phyloP scores from a whole-genome alignment of 2,329 filamentous ascomycete genomes.

The Alternaria dauci region DNA sequence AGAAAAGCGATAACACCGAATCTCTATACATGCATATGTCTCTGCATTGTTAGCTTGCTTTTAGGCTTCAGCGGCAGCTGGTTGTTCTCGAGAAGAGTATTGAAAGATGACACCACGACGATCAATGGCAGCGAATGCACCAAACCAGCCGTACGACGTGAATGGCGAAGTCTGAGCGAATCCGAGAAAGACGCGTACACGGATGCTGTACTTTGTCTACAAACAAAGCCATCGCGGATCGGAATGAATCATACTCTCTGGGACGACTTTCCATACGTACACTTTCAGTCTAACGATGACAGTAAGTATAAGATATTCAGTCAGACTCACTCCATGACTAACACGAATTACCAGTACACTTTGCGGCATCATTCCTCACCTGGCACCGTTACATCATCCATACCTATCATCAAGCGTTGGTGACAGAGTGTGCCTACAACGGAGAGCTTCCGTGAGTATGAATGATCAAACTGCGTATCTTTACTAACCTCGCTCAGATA shows the following conservation, averaged over 20 bases:
- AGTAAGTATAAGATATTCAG: background rate
- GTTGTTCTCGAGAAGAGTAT: too few relatives aligned
- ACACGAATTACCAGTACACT: constrained; percentile 32
- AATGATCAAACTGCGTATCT: too few relatives aligned
- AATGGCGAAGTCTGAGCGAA: constrained; percentile 10
- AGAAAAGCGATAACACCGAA: too few relatives aligned
- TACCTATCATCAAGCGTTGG: constrained; percentile 41
- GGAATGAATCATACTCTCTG: constrained; percentile 36
- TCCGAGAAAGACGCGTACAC: constrained; percentile 30
- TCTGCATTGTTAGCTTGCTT: too few relatives aligned
- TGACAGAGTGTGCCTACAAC: constrained; percentile 33
- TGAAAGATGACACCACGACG: too few relatives aligned
- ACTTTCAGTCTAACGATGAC: constrained; percentile 18
- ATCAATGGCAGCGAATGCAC: too few relatives aligned
- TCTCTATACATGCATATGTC: too few relatives aligned
- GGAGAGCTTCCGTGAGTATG: constrained; percentile 11
- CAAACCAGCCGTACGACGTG: background rate
- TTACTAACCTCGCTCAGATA: constrained; percentile 21
- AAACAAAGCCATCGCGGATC: constrained; percentile 28
- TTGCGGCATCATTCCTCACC: constrained; percentile 42
- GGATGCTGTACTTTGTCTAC: constrained; percentile 41
- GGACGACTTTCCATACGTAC: constrained; percentile 47
- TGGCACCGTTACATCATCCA: constrained; percentile 51
- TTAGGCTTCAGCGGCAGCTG: too few relatives aligned
- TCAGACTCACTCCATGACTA: background rate